Conservation (phyloP, 2,329 filamentous ascomycete genomes). For the Daldinia eschscholtzii region DNA sequence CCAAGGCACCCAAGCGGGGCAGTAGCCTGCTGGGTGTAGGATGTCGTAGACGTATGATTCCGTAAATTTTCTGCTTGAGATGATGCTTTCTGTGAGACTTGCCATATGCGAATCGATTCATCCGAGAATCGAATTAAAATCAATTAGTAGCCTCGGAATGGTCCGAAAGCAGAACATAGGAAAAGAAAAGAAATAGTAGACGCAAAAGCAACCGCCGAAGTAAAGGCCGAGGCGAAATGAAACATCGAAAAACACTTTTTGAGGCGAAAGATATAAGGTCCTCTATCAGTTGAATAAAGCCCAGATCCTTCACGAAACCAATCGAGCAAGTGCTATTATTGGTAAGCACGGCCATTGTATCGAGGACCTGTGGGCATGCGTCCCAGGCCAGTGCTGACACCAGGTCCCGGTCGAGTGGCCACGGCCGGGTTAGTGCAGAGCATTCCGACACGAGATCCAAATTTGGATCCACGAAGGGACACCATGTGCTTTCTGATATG, state of each 20-base stretch:
- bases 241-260: constrained; percentile 14
- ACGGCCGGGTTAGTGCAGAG: constrained; percentile 96
- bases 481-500: constrained; percentile 99
- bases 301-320: constrained; percentile 27
- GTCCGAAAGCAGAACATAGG: constrained; percentile 47
- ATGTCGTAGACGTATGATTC: constrained; percentile 68
- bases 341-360: constrained; percentile 68
- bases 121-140: constrained; percentile 53
- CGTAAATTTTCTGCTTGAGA: constrained; percentile 65
- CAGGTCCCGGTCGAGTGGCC: constrained; percentile 88
- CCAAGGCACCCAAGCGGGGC: constrained; percentile 67
- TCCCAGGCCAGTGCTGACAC: constrained; percentile 74
- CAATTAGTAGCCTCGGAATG: constrained; percentile 42
- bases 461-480: constrained; percentile 96
- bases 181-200: constrained; percentile 43
- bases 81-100: constrained; percentile 63
- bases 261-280: constrained; percentile 7
- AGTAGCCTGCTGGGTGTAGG: constrained; percentile 66
- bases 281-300: constrained; percentile 18
- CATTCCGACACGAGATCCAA: constrained; percentile 98
- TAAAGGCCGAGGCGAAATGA: constrained; percentile 17
- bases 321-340: constrained; percentile 56
- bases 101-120: constrained; percentile 60
- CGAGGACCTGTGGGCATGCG: constrained; percentile 71
- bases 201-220: constrained; percentile 22